Evolutionary conservation across 192 early-diverging fungal genomes (phyloP), one percentile per base, ranked within the genome.

Genomic region (Powellomyces hirtus): DNA sequence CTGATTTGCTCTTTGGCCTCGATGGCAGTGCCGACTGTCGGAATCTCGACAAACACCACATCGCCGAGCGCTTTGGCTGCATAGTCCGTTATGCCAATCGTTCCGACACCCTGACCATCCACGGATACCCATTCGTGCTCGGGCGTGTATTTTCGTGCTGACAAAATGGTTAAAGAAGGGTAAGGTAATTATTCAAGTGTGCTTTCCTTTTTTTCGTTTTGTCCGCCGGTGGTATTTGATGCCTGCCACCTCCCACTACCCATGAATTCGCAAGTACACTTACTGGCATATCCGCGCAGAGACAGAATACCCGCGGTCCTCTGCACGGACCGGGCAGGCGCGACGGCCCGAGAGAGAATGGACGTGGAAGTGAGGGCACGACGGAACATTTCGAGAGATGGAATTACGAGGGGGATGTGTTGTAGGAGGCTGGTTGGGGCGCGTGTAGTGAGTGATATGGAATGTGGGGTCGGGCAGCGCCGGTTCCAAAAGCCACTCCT

Each of bases 101-200:
- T 95, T 38, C 86, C 96, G 53, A 93, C 67, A 63, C 80, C 84
- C 60, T 92, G 85, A 36, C 38, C 64, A 36, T 62, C 59, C 45
- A 94, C 79, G 29, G 76, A 74, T 65, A 98, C 75, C 94, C 94
- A 98, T 78, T 98, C 96, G 83, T 98, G 96, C 31, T 94, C 92
- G 58, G 71, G 60, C 20, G 94, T 95, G 76, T 84, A 98, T 51
- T 83, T 84, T 66, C 85, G 70, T 31, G 70, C 76, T 75, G 56
- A 11, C 13, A 14, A 45, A 24, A 56, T 4, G 5, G 51, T 30
- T 14, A 59, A 16, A 24, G 22, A 29, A n/a, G n/a, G 62, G 3
- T 16, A 3, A 49, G 38, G 62, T 40, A 2, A 30, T 8, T 20
- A 31, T 13, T 26, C 13, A 20, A 31, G 24, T 10, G 50, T 24